Evolutionary conservation across 2,329 filamentous ascomycete genomes (phyloP), one percentile per base, ranked within the genome.

Genomic region (Fusarium bactridioides): DNA sequence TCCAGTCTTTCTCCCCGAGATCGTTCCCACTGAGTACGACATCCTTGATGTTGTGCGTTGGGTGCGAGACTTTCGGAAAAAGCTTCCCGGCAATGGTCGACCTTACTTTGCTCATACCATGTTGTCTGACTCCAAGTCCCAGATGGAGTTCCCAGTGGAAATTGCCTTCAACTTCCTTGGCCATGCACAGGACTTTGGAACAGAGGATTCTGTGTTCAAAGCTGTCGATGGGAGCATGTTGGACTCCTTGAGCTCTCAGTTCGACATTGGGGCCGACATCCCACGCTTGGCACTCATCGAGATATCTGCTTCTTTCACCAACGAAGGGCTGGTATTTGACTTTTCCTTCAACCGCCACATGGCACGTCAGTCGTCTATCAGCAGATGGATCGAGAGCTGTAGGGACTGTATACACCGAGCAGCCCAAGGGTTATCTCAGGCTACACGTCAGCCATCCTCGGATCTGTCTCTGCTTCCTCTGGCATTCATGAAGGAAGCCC

Each of bases 121-220:
- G 19, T 23, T 66, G 12, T 35, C 64, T 13, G 29, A 47, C 12
- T 10, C 27, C 0, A n/a, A 21, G 13, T 6, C 11, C 10, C 41
- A 33, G 16, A 25, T 51, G 0, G 7, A 58, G 4, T 71, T 65
- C 50, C 69, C 74, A 1, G 67, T 54, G 4, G 74, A 76, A 33
- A 35, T 76, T 1, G 58, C 58, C 2, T 76, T 76, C n/a, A 76
- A 76, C 23, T 76, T 68, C 15, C 74, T 74, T 7, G 74, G 74
- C 0, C 61, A 73, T 10, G 61, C 48, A 29, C 65, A 65, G 5
- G 50, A 68, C 16, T 4, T 35, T 3, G 60, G 65, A 11, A 31
- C 25, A 18, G 61, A 19, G 2, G 65, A 41, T 4, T 62, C 65
- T 2, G 21, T 72, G 1, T 74, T 76, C 44, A 67, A 45, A 7